Base-by-base conservation (phyloP, 2,329 filamentous ascomycete species). In the Elsinoe australis region DNA sequence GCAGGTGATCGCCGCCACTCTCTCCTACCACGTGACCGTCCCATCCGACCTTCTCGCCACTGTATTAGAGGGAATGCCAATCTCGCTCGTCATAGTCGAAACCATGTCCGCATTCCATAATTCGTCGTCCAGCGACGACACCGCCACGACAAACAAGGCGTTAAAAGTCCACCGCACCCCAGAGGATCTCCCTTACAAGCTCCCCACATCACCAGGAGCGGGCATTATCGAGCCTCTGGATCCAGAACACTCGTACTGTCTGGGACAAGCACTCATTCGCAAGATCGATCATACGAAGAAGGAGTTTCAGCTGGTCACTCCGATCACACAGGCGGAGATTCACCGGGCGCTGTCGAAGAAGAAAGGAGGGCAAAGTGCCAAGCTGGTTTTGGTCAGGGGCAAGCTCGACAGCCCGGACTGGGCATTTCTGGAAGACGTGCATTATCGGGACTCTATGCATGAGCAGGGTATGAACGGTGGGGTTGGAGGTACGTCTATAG, bases 251-350 rank as follows among this genome's bases (percentile, higher is more conserved):
- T 83, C 78, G 0, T 69, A 69, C 17, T 71, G 76, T 10, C 62
- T 87, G 3, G 83, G 83, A 1, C 67, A 85, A 1, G 83, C 76
- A 0, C 69, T 90, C 6, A 64, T 92, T n/a, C 76, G 83, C 1
- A 83, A 80, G 3, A 78, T 89, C 50, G 82, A 89, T 58, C 58
- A 66, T 0, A 59, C 64, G 17, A 70, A 65, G 1, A 67, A 71
- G 3, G 61, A 70, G 4, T 64, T 90, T 3, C 80, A 87, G 51
- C 58, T 90, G 1, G 59, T 88, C 1, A 83, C 82, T 0, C 83
- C 85, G 0, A 68, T 81, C 1, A 54, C 61, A 4, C 57, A 63
- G 21, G 60, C 26, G 4, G 52, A 61, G 8, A 55, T 48, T 61
- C 12, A 54, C 51, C 3, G 33, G 18, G 2, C 45, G 61, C 26